phyloP scores from a whole-genome alignment of 352 stramenopile species.

The Aphanomyces stellatus region DNA sequence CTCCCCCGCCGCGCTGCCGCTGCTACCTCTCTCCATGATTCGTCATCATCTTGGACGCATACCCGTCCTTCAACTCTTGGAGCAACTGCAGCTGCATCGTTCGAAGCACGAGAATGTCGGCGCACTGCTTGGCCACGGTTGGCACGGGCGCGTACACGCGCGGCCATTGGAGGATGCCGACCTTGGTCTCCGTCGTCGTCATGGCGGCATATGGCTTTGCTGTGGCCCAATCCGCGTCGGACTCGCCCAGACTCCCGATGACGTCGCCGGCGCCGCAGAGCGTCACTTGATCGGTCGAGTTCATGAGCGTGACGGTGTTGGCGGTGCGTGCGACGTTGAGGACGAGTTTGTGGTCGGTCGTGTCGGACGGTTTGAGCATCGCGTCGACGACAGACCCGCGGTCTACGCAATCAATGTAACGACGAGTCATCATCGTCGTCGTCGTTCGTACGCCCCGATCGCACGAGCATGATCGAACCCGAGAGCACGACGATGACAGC shows the following conservation, averaged over 20 bases:
- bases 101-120: background rate
- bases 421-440: too few species aligned
- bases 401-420: too few species aligned
- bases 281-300: background rate
- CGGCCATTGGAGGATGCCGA: constrained; percentile 6
- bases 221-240: background rate
- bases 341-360: background rate
- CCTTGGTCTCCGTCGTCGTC: constrained; percentile 1
- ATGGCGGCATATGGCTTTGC: constrained; percentile 1
- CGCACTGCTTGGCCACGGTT: background rate
- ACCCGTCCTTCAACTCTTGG: too few species aligned
- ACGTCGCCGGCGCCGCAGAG: background rate
- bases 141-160: background rate
- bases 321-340: constrained; percentile 3
- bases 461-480: constrained; percentile 7
- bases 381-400: background rate
- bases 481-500: constrained; percentile 1
- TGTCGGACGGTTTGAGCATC: background rate
- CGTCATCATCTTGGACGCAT: too few species aligned
- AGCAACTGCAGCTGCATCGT: background rate
- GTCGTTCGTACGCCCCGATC: background rate
- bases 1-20: too few species aligned
- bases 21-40: too few species aligned
- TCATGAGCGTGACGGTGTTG: constrained; percentile 16
- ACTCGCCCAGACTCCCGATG: background rate